A percentile compares a stretch with the other conserved stretches of the same genome.
These are phyloP conservation scores for Saccharum spontaneum DNA, from an alignment of 176 grass and related monocot genomes.

Conservation along the genomic window DNA sequence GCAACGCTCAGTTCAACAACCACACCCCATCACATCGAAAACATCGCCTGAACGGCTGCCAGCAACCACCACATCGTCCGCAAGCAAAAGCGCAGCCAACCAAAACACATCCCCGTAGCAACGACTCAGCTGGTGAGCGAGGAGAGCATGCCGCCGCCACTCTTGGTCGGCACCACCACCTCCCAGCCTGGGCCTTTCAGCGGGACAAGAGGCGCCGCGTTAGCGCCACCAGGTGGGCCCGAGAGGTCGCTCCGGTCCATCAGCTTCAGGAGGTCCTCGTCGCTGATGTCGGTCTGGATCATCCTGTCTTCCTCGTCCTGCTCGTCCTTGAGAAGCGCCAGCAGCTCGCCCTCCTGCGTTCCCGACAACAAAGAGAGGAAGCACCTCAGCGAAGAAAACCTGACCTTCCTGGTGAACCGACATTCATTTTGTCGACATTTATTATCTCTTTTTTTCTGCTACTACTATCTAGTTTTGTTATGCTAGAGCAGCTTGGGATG, in stretches of 20 bases:
- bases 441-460: neutral
- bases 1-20: slow-evolving; percentile 36
- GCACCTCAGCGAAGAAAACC: neutral
- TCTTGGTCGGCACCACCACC: slow-evolving; percentile 72
- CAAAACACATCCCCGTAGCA: neutral
- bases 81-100: slow-evolving; percentile 7
- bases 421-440: neutral
- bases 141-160: slow-evolving; percentile 64
- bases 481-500: neutral
- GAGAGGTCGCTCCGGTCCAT: slow-evolving; percentile 68
- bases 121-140: slow-evolving; percentile 62
- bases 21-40: slow-evolving; percentile 9
- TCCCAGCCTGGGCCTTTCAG: slow-evolving; percentile 93
- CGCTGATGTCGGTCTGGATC: slow-evolving; percentile 73
- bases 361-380: neutral
- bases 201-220: slow-evolving; percentile 17
- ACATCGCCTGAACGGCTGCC: neutral
- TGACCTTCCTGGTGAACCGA: neutral
- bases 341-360: slow-evolving; percentile 65
- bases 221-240: neutral
- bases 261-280: slow-evolving; percentile 63
- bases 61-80: neutral
- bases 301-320: slow-evolving; percentile 72
- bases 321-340: slow-evolving; percentile 79
- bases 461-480: neutral